These are phyloP conservation scores for Candida glaebosa DNA, from an alignment of 805 yeast species.

Conservation along the genomic window DNA sequence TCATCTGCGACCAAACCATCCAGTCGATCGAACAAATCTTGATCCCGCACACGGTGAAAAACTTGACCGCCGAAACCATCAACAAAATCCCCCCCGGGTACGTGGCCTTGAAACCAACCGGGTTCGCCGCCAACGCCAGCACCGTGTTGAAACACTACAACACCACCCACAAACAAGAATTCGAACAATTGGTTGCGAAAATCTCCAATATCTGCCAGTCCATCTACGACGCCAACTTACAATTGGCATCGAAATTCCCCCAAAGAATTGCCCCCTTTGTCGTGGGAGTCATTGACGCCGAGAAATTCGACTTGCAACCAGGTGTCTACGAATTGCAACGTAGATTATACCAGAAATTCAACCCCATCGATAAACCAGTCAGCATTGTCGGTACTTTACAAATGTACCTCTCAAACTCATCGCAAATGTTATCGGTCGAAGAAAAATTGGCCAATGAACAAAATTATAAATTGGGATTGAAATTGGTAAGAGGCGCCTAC, in stretches of 20 bases:
- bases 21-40: slow-evolving; percentile 65
- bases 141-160: slow-evolving; percentile 63
- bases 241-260: slow-evolving; percentile 51
- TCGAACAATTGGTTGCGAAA: slow-evolving; percentile 59
- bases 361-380: slow-evolving; percentile 53
- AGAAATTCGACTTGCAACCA: slow-evolving; percentile 79
- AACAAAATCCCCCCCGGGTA: slow-evolving; percentile 85
- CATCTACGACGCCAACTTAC: slow-evolving; percentile 49
- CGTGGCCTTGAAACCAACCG: slow-evolving; percentile 92
- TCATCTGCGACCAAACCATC: slow-evolving; percentile 61
- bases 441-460: slow-evolving; percentile 57
- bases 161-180: slow-evolving; percentile 45
- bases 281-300: slow-evolving; percentile 85
- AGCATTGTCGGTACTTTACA: slow-evolving; percentile 90
- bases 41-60: slow-evolving; percentile 65
- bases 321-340: slow-evolving; percentile 92
- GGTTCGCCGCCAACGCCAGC: slow-evolving; percentile 75
- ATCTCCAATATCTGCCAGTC: slow-evolving; percentile 62
- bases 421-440: slow-evolving; percentile 59
- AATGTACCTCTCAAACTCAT: slow-evolving; percentile 78
- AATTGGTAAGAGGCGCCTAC: slow-evolving; percentile 94
- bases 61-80: slow-evolving; percentile 43
- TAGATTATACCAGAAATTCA: slow-evolving; percentile 69
- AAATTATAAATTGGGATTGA: slow-evolving; percentile 74
- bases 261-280: slow-evolving; percentile 68